Evolutionary conservation across 768 basidiomycete genomes (phyloP).

Genomic region (Termitomyces sp.): DNA sequence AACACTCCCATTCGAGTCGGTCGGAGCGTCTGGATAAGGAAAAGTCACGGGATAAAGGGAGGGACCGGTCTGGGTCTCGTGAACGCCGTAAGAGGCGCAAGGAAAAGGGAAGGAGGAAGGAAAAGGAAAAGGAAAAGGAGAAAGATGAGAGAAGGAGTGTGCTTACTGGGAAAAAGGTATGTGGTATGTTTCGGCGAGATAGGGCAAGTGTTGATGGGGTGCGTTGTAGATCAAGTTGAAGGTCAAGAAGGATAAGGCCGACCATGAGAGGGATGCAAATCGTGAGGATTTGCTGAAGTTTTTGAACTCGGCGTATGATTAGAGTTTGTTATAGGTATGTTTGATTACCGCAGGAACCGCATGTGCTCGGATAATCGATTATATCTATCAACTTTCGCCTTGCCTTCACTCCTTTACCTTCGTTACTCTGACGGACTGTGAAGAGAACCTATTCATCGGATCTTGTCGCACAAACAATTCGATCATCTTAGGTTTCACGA

Average conservation of each 20-base stretch:
- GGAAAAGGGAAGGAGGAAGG: conserved; percentile 12
- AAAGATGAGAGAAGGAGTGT: conserved; percentile 17
- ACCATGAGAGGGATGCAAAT: conserved; percentile 18
- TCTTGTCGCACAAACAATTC: neutral
- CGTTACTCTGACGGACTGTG: too few species aligned
- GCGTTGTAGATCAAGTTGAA: conserved; percentile 16
- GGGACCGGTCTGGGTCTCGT: conserved; percentile 10
- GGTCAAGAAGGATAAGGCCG: conserved; percentile 19
- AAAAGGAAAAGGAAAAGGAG: conserved; percentile 9
- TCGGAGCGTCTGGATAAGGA: neutral
- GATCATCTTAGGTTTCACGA: too few species aligned
- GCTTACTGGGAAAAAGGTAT: conserved; percentile 18
- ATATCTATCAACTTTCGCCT: neutral
- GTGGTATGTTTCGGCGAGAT: neutral
- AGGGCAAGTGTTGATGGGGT: neutral
- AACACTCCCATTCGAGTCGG: neutral
- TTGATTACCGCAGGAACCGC: neutral
- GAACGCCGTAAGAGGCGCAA: conserved; percentile 13
- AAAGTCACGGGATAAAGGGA: conserved; percentile 6
- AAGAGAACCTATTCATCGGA: neutral
- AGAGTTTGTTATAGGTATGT: neutral
- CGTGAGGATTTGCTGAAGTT: conserved; percentile 16
- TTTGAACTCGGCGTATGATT: conserved; percentile 17
- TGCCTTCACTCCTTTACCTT: neutral
- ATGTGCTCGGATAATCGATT: neutral